Base-by-base conservation (phyloP, 108 stramenopile genomes). In the Nitzschia sp. region DNA sequence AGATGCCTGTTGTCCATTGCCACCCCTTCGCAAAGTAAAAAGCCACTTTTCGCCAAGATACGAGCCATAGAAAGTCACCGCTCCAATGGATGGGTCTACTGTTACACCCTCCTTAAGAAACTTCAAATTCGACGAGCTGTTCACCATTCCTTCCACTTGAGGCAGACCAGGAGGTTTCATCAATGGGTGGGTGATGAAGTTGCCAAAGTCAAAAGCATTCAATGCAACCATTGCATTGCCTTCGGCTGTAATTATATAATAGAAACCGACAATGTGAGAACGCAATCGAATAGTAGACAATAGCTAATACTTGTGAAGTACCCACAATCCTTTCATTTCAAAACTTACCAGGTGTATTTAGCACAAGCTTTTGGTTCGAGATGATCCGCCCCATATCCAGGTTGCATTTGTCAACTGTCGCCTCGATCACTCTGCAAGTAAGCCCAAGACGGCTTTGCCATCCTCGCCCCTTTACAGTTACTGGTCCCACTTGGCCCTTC, bases 101-200 rank as follows among this genome's bases (percentile, higher is more conserved):
- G 34, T 32, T 0, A 72, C 77, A 28, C 63, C 61, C 27, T 86
- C 81, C 27, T 71, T 77, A 3, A 66, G 0, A 58, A 86, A 86
- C 26, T 47, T 13, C 25, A 86, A 45, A 34, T 46, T 58, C 33
- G 17, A 68, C 0, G 55, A 48, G 15, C 15, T 15, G 4, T 36
- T 28, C 4, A 21, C 21, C 19, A 54, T 17, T 30, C 5, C 33
- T 34, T 38, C 54, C 4, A 58, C n/a, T 11, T 55, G 53, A 2
- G 48, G 61, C 1, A 71, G 48, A 31, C 45, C 56, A 15, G 79
- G 81, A 52, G 79, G 66, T 46, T 70, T 53, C 68, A 86, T 72
- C 16, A 78, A 48, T 36, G 85, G 85, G 53, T 86, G 85, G 5
- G 82, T 83, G 21, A 86, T 71, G 41, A 86, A 86, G 53, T 76